Evolutionary conservation across 495 filamentous ascomycete genomes (phyloP).

Genomic region (Platismatia glauca): DNA sequence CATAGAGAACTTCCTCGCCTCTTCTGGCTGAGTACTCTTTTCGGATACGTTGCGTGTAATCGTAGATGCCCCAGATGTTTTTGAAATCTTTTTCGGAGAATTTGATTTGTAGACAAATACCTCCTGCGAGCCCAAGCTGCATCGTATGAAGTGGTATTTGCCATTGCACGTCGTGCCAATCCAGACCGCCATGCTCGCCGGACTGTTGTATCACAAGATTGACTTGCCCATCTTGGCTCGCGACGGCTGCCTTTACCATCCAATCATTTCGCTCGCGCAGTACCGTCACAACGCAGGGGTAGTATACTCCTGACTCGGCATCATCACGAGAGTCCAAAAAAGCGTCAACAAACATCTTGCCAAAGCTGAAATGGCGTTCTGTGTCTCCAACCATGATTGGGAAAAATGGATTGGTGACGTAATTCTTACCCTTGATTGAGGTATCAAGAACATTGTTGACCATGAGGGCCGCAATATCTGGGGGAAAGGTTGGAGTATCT

Average conservation of each 20-base stretch:
- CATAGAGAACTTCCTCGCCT: constrained; percentile 58
- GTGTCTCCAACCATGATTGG: constrained; percentile 69
- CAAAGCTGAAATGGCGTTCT: constrained; percentile 58
- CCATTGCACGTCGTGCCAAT: constrained; percentile 76
- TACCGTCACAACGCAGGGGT: constrained; percentile 65
- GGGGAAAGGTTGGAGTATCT: constrained; percentile 57
- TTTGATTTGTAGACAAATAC: constrained; percentile 57
- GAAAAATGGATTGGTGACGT: constrained; percentile 45
- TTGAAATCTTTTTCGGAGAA: constrained; percentile 67
- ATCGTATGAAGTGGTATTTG: constrained; percentile 52
- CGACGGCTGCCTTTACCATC: constrained; percentile 57
- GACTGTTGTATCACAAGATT: constrained; percentile 66
- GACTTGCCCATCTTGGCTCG: constrained; percentile 66
- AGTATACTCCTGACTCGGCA: constrained; percentile 52
- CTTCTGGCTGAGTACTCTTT: constrained; percentile 52
- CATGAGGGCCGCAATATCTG: constrained; percentile 56
- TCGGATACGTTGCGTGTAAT: constrained; percentile 67
- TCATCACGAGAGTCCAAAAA: constrained; percentile 59
- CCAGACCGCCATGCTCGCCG: constrained; percentile 55
- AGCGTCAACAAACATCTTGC: constrained; percentile 60
- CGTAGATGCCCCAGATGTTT: constrained; percentile 68
- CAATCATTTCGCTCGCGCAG: constrained; percentile 58
- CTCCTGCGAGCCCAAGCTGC: constrained; percentile 21
- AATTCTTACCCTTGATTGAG: constrained; percentile 33
- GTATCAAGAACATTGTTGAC: constrained; percentile 50